Conservation (phyloP, 208 protist species). For the Acanthamoeba healyi region DNA sequence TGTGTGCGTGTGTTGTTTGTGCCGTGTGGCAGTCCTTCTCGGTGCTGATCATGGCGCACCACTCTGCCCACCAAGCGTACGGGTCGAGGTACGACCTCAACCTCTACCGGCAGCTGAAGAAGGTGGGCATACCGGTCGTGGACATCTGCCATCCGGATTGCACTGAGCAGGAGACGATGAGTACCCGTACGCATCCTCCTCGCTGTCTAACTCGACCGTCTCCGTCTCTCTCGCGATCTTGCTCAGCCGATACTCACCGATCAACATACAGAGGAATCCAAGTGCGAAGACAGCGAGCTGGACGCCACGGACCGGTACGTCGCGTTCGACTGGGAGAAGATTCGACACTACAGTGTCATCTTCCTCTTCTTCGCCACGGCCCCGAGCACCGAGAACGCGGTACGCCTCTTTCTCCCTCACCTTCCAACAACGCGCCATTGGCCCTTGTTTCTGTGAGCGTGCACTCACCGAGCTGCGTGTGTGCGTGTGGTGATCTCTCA, state of each 20-base stretch:
- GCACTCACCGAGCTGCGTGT: too few species aligned
- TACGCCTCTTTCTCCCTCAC: not conserved
- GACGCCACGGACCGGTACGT: conserved; percentile 33
- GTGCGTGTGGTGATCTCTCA: not conserved
- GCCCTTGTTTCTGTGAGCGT: not conserved
- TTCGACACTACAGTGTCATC: conserved; percentile 34
- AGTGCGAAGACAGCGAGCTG: conserved; percentile 7
- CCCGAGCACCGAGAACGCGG: conserved; percentile 1
- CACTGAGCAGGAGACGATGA: not conserved
- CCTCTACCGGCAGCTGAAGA: conserved; percentile 38
- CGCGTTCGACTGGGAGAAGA: conserved; percentile 16
- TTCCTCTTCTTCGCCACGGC: conserved; percentile 64
- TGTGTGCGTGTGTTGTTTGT: not conserved
- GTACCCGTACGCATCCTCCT: not conserved
- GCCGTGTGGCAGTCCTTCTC: conserved; percentile 55
- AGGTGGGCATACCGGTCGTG: conserved; percentile 38
- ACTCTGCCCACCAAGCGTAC: conserved; percentile 36
- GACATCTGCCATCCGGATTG: conserved; percentile 46
- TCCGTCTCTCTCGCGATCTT: too few species aligned
- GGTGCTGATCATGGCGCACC: conserved; percentile 26
- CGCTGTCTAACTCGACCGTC: too few species aligned
- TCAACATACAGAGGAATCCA: not conserved
- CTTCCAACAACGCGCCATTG: not conserved
- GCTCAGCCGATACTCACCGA: not conserved
- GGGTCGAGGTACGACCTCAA: conserved; percentile 50